These are phyloP conservation scores for Flaveria linearis DNA, from an alignment of 129 eudicot species.

Conservation along the genomic window DNA sequence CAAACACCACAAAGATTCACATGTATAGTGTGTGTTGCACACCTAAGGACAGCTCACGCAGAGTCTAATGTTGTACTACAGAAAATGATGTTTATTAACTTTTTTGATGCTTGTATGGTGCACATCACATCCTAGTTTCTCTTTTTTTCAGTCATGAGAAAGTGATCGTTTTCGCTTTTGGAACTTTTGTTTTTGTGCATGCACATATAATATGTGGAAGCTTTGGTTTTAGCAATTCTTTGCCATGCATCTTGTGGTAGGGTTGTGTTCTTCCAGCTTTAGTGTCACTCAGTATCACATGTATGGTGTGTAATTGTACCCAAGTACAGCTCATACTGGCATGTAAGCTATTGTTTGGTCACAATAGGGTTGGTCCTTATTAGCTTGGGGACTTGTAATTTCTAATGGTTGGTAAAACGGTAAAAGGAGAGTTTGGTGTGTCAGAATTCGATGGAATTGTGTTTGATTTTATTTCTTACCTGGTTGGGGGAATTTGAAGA, in stretches of 20 bases:
- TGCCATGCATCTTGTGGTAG: constrained; percentile 26
- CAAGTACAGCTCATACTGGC: constrained; percentile 20
- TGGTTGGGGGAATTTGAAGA: background rate
- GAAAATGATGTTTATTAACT: constrained; percentile 20
- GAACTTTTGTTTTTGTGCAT: constrained; percentile 1
- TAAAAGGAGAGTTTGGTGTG: background rate
- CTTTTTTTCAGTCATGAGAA: constrained; percentile 12
- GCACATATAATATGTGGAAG: constrained; percentile 3
- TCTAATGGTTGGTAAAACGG: background rate
- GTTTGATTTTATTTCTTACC: background rate
- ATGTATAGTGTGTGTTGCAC: constrained; percentile 28
- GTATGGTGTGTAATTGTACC: constrained; percentile 25
- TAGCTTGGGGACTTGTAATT: background rate
- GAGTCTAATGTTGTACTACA: constrained; percentile 22
- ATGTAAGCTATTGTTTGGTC: constrained; percentile 23
- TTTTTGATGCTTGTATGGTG: constrained; percentile 20
- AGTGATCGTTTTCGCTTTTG: constrained; percentile 17
- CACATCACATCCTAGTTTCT: constrained; percentile 19
- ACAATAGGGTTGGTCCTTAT: constrained; percentile 7
- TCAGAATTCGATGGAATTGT: background rate
- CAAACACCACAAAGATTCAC: constrained; percentile 24
- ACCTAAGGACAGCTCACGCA: constrained; percentile 34
- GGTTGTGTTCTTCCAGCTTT: constrained; percentile 19
- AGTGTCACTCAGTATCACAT: constrained; percentile 11
- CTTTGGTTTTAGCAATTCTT: constrained; percentile 15